Evolutionary conservation across 108 stramenopile species (phyloP), one percentile per base, ranked within the genome.

Genomic region (Mediolabrus comicus): DNA sequence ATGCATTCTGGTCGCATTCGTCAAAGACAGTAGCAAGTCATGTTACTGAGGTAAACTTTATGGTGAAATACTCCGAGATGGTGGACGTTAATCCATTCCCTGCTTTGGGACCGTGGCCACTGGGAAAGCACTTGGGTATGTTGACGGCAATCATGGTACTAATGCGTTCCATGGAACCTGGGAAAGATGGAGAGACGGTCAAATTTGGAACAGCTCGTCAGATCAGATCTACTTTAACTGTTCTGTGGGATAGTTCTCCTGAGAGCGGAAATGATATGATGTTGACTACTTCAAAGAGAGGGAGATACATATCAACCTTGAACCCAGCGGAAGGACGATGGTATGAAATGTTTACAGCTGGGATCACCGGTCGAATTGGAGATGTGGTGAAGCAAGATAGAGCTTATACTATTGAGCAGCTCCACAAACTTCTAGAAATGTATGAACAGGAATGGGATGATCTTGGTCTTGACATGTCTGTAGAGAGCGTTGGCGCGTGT

Each of bases 341-440:
- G 72, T 74, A 67, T 27, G 36, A 65, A 33, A n/a, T 22, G 2
- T 74, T 74, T 24, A 33, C 30, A 3, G 25, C 28, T 2, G 72
- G 72, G 0, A 33, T 65, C 0, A 8, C n/a, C 2, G 66, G 59
- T n/a, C 14, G 64, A 30, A 74, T 74, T 63, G 72, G 72, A n/a
- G 65, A 74, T 24, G 43, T 74, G 4, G 52, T 71, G 1, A 35
- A 35, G 9, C 72, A 67, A 39, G 72, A 74, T 16, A n/a, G 66
- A 2, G 72, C 72, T 28, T 74, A 36, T 17, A 65, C 72, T 4
- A 57, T 74, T 41, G 65, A 65, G 33, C 55, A 66, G 0, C 17
- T 74, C 1, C 72, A 53, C 27, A 2, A 17, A 1, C 16, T 74
- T 0, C 0, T 74, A 11, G 31, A 52, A 2, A 65, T 51, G 53